Percentiles rank a stretch among this genome's conserved stretches.
phyloP scores from a whole-genome alignment of 805 yeast genomes.

The Ogataea chonburiensis region DNA sequence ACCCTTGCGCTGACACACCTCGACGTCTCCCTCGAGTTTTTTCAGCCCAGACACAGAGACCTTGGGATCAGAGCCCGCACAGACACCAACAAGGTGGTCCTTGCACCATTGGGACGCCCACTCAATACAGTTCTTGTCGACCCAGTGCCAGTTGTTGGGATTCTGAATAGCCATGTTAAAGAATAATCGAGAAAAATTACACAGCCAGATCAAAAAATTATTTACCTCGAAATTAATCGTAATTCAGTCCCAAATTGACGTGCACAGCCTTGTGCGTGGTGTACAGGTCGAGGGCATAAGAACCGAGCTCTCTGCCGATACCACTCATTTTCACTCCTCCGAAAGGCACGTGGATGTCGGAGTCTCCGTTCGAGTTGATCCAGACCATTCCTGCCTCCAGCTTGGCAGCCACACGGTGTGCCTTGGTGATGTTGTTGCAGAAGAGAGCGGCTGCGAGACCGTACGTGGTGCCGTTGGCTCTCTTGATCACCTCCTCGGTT shows the following conservation, averaged over 20 bases:
- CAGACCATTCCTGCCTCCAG: conserved; percentile 67
- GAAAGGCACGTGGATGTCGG: conserved; percentile 57
- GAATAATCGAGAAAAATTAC: conserved; percentile 11
- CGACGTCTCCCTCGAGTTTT: conserved; percentile 90
- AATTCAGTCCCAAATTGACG: conserved; percentile 49
- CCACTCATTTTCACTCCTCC: conserved; percentile 72
- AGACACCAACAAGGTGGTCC: conserved; percentile 53
- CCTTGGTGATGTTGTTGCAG: conserved; percentile 59
- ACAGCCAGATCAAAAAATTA: conserved; percentile 1
- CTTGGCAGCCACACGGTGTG: conserved; percentile 58
- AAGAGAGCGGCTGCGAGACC: conserved; percentile 82
- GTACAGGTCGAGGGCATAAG: conserved; percentile 59
- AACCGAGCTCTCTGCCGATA: conserved; percentile 66
- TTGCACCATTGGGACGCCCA: conserved; percentile 84
- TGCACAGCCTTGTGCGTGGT: conserved; percentile 69
- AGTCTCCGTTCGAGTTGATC: conserved; percentile 59
- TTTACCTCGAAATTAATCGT: neutral
- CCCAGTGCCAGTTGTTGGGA: conserved; percentile 99
- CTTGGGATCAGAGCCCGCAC: conserved; percentile 34
- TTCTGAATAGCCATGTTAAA: conserved; percentile 82
- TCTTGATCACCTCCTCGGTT: conserved; percentile 59
- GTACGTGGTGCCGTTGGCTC: conserved; percentile 67
- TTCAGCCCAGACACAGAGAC: conserved; percentile 47
- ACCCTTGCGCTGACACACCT: conserved; percentile 95
- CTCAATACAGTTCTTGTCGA: conserved; percentile 90